Percentiles rank a stretch among this genome's conserved stretches.
Evolutionary conservation across 352 stramenopile species (phyloP).

Genomic region (Peronospora destructor): DNA sequence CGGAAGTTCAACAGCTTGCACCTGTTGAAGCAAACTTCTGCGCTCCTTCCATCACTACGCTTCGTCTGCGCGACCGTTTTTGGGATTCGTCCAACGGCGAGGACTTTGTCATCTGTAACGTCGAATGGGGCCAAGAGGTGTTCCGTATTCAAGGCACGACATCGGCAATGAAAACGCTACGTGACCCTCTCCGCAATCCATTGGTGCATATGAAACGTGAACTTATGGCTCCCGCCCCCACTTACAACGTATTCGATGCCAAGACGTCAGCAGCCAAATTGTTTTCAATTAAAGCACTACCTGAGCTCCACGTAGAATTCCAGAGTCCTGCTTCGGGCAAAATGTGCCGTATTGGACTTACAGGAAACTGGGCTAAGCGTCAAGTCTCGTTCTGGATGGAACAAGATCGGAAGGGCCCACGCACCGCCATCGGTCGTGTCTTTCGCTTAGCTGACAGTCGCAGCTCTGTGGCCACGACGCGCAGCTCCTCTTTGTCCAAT

Average conservation of each 20-base stretch:
- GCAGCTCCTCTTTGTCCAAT: conserved; percentile 19
- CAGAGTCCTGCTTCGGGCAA: conserved; percentile 18
- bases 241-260: conserved; percentile 34
- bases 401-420: conserved; percentile 17
- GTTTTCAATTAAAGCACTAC: conserved; percentile 33
- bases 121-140: conserved; percentile 24
- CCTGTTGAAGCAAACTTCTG: conserved; percentile 23
- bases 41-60: conserved; percentile 24
- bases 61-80: conserved; percentile 34
- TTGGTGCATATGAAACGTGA: conserved; percentile 40
- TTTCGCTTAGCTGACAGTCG: conserved; percentile 21
- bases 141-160: conserved; percentile 34
- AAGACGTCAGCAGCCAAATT: conserved; percentile 25
- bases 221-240: conserved; percentile 28
- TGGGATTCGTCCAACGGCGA: conserved; percentile 25
- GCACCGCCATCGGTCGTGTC: conserved; percentile 26
- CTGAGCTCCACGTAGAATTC: conserved; percentile 31
- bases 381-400: conserved; percentile 36
- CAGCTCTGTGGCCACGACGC: conserved; percentile 18
- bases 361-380: conserved; percentile 25
- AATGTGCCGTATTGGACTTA: conserved; percentile 29
- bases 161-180: conserved; percentile 34
- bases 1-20: conserved; percentile 17
- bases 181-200: conserved; percentile 18
- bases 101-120: conserved; percentile 31